A percentile compares a stretch with the other conserved stretches of the same genome.
Conservation (phyloP, 768 basidiomycete species). For the Panaeolus cyanescens region DNA sequence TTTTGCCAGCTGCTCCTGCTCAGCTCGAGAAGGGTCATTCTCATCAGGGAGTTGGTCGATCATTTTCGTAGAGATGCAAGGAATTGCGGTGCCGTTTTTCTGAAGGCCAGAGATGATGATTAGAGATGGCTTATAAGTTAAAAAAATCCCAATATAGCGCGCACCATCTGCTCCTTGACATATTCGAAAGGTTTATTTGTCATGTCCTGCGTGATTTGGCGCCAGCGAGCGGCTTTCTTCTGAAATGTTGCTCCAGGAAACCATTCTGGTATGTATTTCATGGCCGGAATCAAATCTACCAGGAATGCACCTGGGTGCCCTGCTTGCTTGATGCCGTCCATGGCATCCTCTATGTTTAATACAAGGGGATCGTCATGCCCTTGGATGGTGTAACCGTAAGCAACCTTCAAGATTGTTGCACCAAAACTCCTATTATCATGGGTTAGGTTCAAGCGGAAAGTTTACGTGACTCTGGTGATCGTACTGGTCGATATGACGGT, state of each 20-base stretch:
- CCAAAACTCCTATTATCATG: constrained; percentile 14
- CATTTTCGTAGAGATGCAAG: neutral
- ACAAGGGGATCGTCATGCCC: constrained; percentile 24
- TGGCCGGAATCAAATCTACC: constrained; percentile 24
- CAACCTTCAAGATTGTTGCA: constrained; percentile 18
- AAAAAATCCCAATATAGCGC: neutral
- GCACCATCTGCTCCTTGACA: constrained; percentile 34
- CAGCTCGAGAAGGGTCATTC: neutral
- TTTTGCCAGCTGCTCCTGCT: neutral
- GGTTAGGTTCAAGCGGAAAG: too few relatives aligned
- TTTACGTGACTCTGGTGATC: neutral
- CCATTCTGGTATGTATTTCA: constrained; percentile 34
- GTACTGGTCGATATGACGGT: constrained; percentile 27
- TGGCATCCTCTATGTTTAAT: constrained; percentile 19
- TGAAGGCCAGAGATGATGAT: neutral
- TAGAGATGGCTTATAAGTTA: too few relatives aligned
- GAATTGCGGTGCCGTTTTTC: neutral
- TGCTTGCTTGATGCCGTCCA: constrained; percentile 19
- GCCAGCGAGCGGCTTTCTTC: constrained; percentile 33
- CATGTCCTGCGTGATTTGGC: constrained; percentile 30
- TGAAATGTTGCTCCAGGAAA: constrained; percentile 48
- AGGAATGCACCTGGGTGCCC: constrained; percentile 29
- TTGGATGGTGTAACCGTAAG: constrained; percentile 27
- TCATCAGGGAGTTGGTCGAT: neutral
- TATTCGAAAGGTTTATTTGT: constrained; percentile 38